A percentile compares a stretch with the other conserved stretches of the same genome.
Conservation (phyloP, 345 rosid genomes). For the Eucalyptus regnans region DNA sequence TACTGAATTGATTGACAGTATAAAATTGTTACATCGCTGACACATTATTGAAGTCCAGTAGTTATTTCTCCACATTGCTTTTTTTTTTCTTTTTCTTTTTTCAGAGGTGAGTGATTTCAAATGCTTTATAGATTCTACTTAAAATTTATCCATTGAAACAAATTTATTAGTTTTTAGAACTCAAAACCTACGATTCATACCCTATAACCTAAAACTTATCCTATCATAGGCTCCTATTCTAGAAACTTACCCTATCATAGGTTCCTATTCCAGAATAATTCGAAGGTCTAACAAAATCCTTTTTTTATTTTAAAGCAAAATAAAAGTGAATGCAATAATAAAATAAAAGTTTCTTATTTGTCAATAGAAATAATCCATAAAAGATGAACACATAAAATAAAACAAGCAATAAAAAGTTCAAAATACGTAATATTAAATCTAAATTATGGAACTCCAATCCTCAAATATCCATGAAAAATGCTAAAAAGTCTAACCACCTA, state of each 20-base stretch:
- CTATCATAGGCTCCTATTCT: too few relatives aligned
- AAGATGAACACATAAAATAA: too few relatives aligned
- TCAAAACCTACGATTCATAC: background rate
- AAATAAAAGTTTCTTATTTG: too few relatives aligned
- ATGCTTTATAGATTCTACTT: background rate
- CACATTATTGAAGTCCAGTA: background rate
- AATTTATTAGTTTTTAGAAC: background rate
- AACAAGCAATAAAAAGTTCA: too few relatives aligned
- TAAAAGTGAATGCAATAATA: background rate
- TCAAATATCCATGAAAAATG: too few relatives aligned
- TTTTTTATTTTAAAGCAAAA: background rate
- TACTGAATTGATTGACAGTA: background rate
- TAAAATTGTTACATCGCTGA: background rate
- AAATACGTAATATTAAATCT: too few relatives aligned
- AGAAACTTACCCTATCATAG: too few relatives aligned
- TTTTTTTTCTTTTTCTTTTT: too few relatives aligned
- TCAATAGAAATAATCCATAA: background rate
- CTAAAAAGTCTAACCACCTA: background rate
- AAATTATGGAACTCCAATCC: background rate
- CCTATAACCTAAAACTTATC: background rate
- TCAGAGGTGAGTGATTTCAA: background rate
- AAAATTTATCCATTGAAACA: background rate
- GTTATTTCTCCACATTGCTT: background rate
- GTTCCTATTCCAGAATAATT: too few relatives aligned
- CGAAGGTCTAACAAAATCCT: background rate